Base-by-base conservation (phyloP, 768 basidiomycete species). In the Phanerochaete carnosa region DNA sequence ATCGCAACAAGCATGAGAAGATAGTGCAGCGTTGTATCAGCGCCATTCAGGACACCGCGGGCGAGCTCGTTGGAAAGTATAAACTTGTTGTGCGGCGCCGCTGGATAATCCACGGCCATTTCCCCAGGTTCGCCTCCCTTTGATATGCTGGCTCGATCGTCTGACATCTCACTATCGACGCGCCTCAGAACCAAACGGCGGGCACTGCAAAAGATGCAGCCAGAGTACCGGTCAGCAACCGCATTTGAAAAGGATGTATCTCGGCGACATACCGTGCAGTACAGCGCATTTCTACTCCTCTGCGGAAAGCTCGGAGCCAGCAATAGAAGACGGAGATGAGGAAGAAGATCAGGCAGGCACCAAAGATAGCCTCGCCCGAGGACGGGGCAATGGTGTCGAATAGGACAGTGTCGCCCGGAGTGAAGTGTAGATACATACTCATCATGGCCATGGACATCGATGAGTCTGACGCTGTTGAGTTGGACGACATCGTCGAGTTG, bases 391-490 rank as follows among this genome's bases (percentile, higher is more conserved):
- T 22, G 7, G 51, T 33, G 51, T 16, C 30, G 51, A 52, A 52
- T 29, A 52, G n/a, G 30, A 52, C 29, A 19, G 23, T 52, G 51
- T 52, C 51, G n/a, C 51, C 51, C 1, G 51, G 30, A n/a, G 51
- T 52, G 19, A 52, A 52, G 30, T 52, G 51, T 16, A 52, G 23
- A 32, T 52, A 52, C 51, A 52, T 52, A 29, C 33, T 52, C 51
- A 52, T 52, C 51, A 22, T 33, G 28, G 23, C 11, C 51, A 52
- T 52, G 30, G 29, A n/a, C 29, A 32, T 30, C 39, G 39, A 4
- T 11, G 51, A 33, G 16, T 15, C 23, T 11, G 22, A n/a, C 46
- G 22, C 28, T 1, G 46, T 47, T 23, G 46, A 47, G 46, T 23
- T 47, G 29, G 51, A 52, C 1, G 30, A 13, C 29, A 32, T 32